A percentile compares a stretch with the other conserved stretches of the same genome.
Conservation (phyloP, 768 basidiomycete genomes). For the Suillus paluster region DNA sequence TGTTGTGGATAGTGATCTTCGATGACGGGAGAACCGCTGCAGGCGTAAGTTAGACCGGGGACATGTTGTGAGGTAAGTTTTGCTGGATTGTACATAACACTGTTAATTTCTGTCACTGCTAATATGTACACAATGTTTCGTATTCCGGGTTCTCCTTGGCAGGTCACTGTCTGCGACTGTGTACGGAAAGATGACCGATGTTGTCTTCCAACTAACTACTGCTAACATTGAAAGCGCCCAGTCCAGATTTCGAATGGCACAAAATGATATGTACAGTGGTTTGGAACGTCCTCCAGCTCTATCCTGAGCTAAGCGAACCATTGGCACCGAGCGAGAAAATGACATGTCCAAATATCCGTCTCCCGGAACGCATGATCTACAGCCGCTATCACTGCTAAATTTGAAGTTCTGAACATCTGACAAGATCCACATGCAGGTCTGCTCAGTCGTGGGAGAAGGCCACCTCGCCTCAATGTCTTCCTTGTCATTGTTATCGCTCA, state of each 20-base stretch:
- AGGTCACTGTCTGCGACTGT: no score
- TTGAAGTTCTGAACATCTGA: neutral
- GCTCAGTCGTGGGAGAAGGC: conserved; percentile 7
- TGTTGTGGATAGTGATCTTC: conserved; percentile 69
- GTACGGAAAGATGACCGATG: no score
- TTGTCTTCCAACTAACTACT: no score
- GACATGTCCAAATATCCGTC: neutral
- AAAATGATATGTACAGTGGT: neutral
- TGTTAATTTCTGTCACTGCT: neutral
- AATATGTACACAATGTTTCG: no score
- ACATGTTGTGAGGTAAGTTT: neutral
- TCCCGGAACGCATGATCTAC: neutral
- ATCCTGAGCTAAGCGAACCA: neutral
- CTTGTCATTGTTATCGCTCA: conserved; percentile 12
- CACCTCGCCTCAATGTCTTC: neutral
- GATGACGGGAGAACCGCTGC: neutral
- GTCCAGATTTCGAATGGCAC: neutral
- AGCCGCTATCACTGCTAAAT: neutral
- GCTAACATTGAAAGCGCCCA: neutral
- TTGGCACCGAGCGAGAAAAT: neutral
- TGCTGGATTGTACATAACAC: neutral
- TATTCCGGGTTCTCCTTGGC: neutral
- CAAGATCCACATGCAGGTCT: conserved; percentile 2
- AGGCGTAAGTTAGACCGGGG: neutral
- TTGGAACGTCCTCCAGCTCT: neutral